Evolutionary conservation across 768 basidiomycete genomes (phyloP).

Genomic region (Boletus pseudopeckii): DNA sequence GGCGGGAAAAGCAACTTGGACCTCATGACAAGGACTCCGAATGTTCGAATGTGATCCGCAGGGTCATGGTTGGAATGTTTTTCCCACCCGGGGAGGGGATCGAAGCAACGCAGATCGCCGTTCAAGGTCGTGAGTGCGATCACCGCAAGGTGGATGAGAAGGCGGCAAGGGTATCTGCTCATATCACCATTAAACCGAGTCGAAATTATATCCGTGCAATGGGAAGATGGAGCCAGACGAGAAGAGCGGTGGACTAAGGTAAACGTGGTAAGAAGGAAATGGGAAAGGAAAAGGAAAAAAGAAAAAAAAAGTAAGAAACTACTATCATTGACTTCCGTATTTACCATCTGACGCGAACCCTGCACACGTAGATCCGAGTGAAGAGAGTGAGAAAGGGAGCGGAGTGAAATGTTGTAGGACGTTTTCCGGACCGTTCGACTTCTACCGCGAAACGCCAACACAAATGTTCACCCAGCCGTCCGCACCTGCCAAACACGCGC

Average conservation of each 20-base stretch:
- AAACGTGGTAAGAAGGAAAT: neutral
- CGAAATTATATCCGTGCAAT: constrained; percentile 8
- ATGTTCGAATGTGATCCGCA: neutral
- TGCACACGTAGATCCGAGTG: neutral
- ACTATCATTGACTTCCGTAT: neutral
- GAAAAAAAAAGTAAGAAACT: neutral
- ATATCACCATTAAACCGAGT: constrained; percentile 12
- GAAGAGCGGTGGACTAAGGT: neutral
- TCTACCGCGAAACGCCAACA: constrained; percentile 51
- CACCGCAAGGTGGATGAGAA: neutral
- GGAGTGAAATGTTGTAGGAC: neutral
- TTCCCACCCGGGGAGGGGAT: neutral
- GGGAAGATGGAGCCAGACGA: neutral
- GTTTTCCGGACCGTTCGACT: neutral
- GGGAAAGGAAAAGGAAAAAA: neutral
- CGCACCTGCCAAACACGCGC: constrained; percentile 84
- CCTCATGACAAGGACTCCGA: neutral
- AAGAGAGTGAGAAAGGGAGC: neutral
- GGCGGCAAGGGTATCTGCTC: constrained; percentile 5
- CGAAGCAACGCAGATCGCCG: neutral
- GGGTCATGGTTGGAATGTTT: neutral
- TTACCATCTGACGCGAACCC: neutral
- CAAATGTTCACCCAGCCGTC: constrained; percentile 96
- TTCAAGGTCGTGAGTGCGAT: neutral
- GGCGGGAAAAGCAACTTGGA: neutral